Base-by-base conservation (phyloP, 73 alveolate genomes). In the Paramecium primaurelia region DNA sequence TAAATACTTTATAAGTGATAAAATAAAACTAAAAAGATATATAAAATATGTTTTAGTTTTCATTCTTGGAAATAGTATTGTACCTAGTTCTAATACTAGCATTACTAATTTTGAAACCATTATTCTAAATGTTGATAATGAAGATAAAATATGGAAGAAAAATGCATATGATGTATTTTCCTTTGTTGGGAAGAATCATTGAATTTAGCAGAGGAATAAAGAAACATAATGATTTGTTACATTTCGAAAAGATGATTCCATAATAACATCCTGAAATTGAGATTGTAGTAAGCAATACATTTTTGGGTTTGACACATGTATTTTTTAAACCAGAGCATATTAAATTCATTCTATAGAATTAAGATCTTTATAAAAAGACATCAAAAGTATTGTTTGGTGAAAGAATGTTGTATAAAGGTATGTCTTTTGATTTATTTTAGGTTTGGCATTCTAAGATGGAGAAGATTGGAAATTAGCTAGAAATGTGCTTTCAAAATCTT, bases 391-490 rank as follows among this genome's bases (percentile, higher is more conserved):
- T 40, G 8, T 73, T 73, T 73, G 87, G 87, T 73, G 87, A 73
- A 38, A 73, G 36, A 73, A 37, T 73, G 58, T 18, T 73, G 32
- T 73, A 73, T 12, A 73, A 73, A 37, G 87, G 84, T 64, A 34
- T 14, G 84, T 9, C 6, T 64, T 18, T n/a, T 25, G 47, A 64
- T 8, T 1, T 64, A 32, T 28, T 64, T 28, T 64, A 64, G 84
- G 87, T 30, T 73, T 73, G 59, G 58, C 59, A 14, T 73, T 73
- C 22, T 28, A 73, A 73, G 59, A 73, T 37, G 87, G 59, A 16
- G 87, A 73, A 37, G 87, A 73, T 37, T 73, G 87, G 87, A 73
- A 40, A 73, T 38, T 73, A 73, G 87, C 87, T n/a, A 73, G 87
- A 20, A 73, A 32, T n/a, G 59, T 73, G 26, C 47, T 73, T 36